Base-by-base conservation (phyloP, 768 basidiomycete species). In the Tulasnella sp. region DNA sequence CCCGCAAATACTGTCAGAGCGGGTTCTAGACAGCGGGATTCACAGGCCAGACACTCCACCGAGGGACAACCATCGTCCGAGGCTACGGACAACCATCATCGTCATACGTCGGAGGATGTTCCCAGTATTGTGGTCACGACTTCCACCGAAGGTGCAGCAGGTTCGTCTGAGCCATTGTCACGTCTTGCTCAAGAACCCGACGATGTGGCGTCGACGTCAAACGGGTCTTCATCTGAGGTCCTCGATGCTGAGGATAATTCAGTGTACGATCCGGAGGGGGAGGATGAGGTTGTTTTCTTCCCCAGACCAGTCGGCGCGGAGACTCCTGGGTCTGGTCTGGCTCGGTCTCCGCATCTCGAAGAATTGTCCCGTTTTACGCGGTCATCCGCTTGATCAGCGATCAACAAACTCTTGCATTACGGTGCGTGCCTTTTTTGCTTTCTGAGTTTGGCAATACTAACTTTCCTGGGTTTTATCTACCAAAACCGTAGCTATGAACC, bases 61-160 rank as follows among this genome's bases (percentile, higher is more conserved):
- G 34, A 45, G 22, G 17, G 58, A 64, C 58, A 34, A 25, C 29
- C 58, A 8, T 64, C 19, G 4, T 58, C 31, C 8, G 29, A 1
- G 6, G 29, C 29, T 4, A 25, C 29, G 5, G 15, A 64, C 9
- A 64, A 15, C 17, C 40, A 72, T n/a, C 25, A 34, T 36, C 45
- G 31, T n/a, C 45, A 22, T 40, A 64, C 49, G n/a, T 58, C 54
- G 19, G 73, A 74, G 31, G 36, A 36, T 12, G 73, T 74, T 25
- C 73, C 73, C n/a, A 74, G 37, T n/a, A 74, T 74, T n/a, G 39
- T 74, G 11, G 52, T 74, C 73, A 74, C 73, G 36, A 29, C 71
- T n/a, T 72, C 49, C 14, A 34, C 40, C 25, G 71, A 72, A 52
- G 49, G 73, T 74, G 58, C 58, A 14, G 58, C 58, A 17, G 12